Evolutionary conservation across 164 flowering plant genomes (phyloP), one percentile per base, ranked within the genome.

Genomic region (Liquidambar formosana): DNA sequence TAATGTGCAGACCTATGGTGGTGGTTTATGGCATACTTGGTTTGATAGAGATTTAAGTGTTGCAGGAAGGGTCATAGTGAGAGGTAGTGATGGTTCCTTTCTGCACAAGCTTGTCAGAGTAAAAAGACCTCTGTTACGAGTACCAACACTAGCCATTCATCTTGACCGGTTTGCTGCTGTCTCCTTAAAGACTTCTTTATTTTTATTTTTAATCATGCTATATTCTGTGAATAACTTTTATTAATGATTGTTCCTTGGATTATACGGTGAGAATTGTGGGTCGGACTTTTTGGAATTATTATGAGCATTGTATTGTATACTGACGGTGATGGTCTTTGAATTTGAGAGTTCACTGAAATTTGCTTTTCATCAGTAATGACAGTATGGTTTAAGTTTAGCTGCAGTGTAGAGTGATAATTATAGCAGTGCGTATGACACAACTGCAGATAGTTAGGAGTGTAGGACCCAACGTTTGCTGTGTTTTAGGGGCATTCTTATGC

Each of bases 1-100:
- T 64, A 89, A 88, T 77, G 94, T 95, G 69, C 94, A 95, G 72
- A 95, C 97, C 10, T 95, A 95, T 85, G 99, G 99, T 62, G 87
- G 87, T 78, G 99, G 99, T 72, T 79, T 94, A 41, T 94, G 99
- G 97, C 95, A 94, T 65, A 92, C 97, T 59, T 94, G 99, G 99
- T 95, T 95, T 74, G 99, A 92, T 71, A 84, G 96, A 69, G 99
- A 92, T 69, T 72, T 94, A 61, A 89, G 88, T 82, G 82, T 94
- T 38, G 98, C 97, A 21, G 97, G 98, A 75, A 84, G 99, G 79
- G 97, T 82, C 69, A 91, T 95, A 56, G 64, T 91, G 59, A 93
- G 81, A 82, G 76, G 78, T 69, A 77, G 73, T 62, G 89, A 89
- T 77, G 96, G 92, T 64, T 84, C 89, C 41, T 92, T 85, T 63